Evolutionary conservation across 306 rosid species (phyloP).

Genomic region (Prunus mira): DNA sequence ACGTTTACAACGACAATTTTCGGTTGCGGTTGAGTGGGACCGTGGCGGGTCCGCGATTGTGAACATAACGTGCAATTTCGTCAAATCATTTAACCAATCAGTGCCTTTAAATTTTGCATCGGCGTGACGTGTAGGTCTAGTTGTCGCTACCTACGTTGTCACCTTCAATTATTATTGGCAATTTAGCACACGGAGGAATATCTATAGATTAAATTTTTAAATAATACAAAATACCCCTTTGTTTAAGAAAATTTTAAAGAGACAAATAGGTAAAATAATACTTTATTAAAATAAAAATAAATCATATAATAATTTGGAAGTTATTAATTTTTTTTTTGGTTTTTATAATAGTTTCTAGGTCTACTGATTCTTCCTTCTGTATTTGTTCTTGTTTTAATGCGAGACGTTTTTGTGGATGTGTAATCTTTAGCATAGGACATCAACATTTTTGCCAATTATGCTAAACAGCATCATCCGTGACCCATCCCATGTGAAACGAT

Average conservation of each 20-base stretch:
- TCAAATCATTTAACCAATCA: constrained; percentile 1
- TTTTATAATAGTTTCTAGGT: neutral
- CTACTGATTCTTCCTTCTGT: neutral
- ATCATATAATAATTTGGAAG: no score
- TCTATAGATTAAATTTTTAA: no score
- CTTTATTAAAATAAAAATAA: no score
- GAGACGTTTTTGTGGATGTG: neutral
- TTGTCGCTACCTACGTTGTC: constrained; percentile 4
- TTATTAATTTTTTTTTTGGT: neutral
- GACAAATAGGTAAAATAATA: no score
- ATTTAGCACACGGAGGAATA: neutral
- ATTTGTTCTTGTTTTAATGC: no score
- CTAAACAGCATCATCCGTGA: neutral
- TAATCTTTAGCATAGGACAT: no score
- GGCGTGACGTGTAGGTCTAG: neutral
- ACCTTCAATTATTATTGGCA: neutral
- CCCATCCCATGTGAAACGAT: neutral
- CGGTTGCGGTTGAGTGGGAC: neutral
- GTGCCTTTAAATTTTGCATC: neutral
- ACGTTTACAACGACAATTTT: no score
- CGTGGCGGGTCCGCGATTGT: neutral
- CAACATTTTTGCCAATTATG: neutral
- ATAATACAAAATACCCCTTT: no score
- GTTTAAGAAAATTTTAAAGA: no score
- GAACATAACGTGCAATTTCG: neutral